Evolutionary conservation across 2,329 filamentous ascomycete genomes (phyloP).

Genomic region (Leptographium lundbergii): DNA sequence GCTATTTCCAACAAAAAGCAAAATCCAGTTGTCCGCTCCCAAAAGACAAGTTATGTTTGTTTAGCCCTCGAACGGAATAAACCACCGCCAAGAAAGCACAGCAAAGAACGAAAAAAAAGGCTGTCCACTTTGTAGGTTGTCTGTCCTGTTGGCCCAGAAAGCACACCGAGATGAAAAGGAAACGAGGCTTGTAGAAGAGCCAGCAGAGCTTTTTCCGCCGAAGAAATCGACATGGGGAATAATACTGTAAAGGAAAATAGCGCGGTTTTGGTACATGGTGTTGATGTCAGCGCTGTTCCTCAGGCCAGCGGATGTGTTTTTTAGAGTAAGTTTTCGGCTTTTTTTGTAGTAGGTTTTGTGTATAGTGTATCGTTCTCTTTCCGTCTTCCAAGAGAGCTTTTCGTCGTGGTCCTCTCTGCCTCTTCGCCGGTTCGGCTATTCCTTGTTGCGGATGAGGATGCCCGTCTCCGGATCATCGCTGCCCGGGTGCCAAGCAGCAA

Average conservation of each 20-base stretch:
- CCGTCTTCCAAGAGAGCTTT: neutral
- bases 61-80: neutral
- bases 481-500: constrained; percentile 12
- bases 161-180: neutral
- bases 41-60: neutral
- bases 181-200: neutral
- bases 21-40: neutral
- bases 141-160: neutral
- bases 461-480: constrained; percentile 13
- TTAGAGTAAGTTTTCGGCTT: neutral
- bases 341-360: neutral
- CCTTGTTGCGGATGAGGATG: constrained; percentile 12
- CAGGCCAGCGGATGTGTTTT: neutral
- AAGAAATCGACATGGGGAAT: neutral
- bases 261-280: neutral
- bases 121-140: neutral
- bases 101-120: neutral
- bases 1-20: neutral
- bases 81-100: neutral
- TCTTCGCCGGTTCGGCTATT: neutral
- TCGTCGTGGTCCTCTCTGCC: neutral
- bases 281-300: neutral
- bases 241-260: neutral
- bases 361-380: neutral
- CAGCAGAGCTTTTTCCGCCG: neutral